Percentiles rank a stretch among this genome's conserved stretches.
Evolutionary conservation across 257 asterid species (phyloP).

Genomic region (Eucommia ulmoides): DNA sequence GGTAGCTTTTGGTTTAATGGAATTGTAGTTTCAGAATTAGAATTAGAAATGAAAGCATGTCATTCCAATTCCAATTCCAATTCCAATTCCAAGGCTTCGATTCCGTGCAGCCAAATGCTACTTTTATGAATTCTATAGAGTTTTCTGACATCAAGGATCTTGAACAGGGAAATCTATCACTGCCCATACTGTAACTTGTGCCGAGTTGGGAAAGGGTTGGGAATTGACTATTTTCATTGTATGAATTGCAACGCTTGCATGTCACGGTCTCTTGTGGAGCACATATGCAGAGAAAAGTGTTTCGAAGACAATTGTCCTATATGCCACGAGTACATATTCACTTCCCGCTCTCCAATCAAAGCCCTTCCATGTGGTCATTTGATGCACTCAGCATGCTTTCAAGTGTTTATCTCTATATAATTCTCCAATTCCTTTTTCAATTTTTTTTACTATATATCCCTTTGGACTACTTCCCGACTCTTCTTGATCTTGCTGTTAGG

Average conservation of each 20-base stretch:
- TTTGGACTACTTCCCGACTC: constrained; percentile 7
- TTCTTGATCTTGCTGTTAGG: constrained; percentile 31
- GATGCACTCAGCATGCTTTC: constrained; percentile 87
- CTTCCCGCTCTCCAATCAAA: constrained; percentile 68
- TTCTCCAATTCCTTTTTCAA: neutral
- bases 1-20: too few species aligned
- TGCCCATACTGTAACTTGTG: constrained; percentile 95
- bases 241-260: constrained; percentile 96
- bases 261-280: constrained; percentile 52
- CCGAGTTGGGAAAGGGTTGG: constrained; percentile 81
- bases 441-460: neutral
- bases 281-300: constrained; percentile 73
- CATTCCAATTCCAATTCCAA: too few species aligned
- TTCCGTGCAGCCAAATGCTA: too few species aligned
- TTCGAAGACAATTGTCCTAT: constrained; percentile 85
- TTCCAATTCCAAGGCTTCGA: too few species aligned
- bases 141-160: constrained; percentile 24
- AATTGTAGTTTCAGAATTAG: too few species aligned
- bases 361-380: constrained; percentile 81
- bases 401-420: constrained; percentile 30
- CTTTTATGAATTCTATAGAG: too few species aligned
- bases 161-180: constrained; percentile 72
- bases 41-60: too few species aligned
- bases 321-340: constrained; percentile 72
- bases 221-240: constrained; percentile 73